Conservation (phyloP, 1,284 basidiomycete species). For the Apiotrichum gracile region DNA sequence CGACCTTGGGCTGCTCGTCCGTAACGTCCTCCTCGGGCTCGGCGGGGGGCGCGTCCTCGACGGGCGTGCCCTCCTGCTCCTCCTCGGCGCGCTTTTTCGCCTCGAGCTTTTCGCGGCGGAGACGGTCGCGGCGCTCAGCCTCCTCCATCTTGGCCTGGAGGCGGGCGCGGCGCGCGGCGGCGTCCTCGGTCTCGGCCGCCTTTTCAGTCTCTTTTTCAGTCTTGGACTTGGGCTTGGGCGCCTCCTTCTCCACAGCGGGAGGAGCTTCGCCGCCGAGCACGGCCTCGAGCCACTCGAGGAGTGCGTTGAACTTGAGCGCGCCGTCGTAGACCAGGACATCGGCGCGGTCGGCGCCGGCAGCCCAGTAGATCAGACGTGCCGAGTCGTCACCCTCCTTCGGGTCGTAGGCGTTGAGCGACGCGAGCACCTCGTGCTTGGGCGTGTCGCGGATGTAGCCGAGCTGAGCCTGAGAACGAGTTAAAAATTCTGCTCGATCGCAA, state of each 20-base stretch:
- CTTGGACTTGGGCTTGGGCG: background rate
- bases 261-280: conserved; percentile 1
- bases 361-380: conserved; percentile 37
- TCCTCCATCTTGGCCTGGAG: conserved; percentile 39
- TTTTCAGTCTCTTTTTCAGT: background rate
- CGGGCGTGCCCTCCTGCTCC: conserved; percentile 5
- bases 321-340: conserved; percentile 37
- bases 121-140: conserved; percentile 35
- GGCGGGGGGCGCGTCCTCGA: conserved; percentile 7
- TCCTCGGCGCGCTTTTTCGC: conserved; percentile 14
- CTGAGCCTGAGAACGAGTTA: conserved; percentile 47
- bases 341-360: conserved; percentile 15
- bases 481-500: background rate
- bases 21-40: conserved; percentile 9
- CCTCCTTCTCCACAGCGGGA: background rate
- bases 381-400: conserved; percentile 27
- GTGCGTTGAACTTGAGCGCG: conserved; percentile 45
- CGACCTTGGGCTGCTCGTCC: background rate
- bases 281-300: conserved; percentile 39
- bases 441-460: conserved; percentile 64
- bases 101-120: conserved; percentile 31
- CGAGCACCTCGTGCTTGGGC: conserved; percentile 51
- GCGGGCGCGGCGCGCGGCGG: conserved; percentile 21
- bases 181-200: conserved; percentile 12
- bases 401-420: conserved; percentile 26